A percentile compares a stretch with the other conserved stretches of the same genome.
phyloP scores from a whole-genome alignment of 2,329 filamentous ascomycete genomes.

The Cercospora sojina region DNA sequence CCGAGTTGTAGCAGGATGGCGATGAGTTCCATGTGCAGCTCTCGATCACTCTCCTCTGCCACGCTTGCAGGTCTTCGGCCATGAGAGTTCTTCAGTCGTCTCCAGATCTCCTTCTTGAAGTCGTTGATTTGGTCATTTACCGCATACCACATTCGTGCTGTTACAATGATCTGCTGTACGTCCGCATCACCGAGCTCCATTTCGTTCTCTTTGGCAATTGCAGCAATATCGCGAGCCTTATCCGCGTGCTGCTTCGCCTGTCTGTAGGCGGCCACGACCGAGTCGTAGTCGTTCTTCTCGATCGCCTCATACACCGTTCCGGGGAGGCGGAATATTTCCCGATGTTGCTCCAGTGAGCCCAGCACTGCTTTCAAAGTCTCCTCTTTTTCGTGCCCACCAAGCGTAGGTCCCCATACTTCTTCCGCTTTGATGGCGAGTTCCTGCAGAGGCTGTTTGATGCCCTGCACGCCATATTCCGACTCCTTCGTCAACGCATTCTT shows the following conservation, averaged over 20 bases:
- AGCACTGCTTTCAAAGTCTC: constrained; percentile 78
- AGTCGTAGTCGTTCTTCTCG: constrained; percentile 86
- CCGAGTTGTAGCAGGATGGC: constrained; percentile 86
- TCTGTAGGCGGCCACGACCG: constrained; percentile 80
- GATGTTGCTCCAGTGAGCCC: constrained; percentile 72
- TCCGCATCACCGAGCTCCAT: constrained; percentile 67
- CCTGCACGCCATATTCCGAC: constrained; percentile 83
- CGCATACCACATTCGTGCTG: constrained; percentile 92
- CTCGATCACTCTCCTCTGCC: constrained; percentile 49
- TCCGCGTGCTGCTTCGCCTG: constrained; percentile 79
- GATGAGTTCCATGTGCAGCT: constrained; percentile 92
- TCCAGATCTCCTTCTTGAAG: constrained; percentile 91
- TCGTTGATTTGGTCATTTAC: constrained; percentile 80
- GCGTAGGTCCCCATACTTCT: constrained; percentile 93
- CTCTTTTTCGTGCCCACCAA: constrained; percentile 89
- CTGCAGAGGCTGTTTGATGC: constrained; percentile 82
- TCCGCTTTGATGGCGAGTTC: constrained; percentile 93
- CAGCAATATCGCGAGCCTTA: constrained; percentile 69
- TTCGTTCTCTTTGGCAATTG: constrained; percentile 50
- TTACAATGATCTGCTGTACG: constrained; percentile 81
- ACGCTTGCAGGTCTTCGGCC: constrained; percentile 30
- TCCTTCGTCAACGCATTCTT: constrained; percentile 93
- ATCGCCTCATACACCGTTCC: constrained; percentile 77
- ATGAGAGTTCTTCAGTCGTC: constrained; percentile 55
- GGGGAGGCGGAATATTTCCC: constrained; percentile 78